Base-by-base conservation (phyloP, 495 filamentous ascomycete genomes). In the Talaromyces trachyspermus region DNA sequence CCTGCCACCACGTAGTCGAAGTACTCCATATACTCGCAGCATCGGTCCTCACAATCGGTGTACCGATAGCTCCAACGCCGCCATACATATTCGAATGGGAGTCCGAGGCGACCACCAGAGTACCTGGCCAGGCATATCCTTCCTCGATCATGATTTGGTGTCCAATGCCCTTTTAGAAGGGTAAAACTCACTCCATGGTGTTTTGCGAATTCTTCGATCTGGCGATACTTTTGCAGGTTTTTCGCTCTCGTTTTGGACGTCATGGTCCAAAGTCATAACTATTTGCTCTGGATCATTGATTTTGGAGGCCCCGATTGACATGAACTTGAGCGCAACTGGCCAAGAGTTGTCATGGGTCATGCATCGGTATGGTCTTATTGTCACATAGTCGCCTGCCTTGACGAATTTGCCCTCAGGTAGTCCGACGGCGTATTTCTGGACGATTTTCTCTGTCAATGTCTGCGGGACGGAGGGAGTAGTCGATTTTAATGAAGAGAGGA, bases 271-370 rank as follows among this genome's bases (percentile, higher is more conserved):
- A 0, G 90, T 86, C 78, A 95, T 85, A 44, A 95, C 85, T 6
- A 94, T 72, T 68, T 95, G 89, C 4, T 68, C 50, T n/a, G 74
- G 74, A 62, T 88, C 65, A 55, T 88, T 71, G 47, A 95, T 72
- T 54, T 80, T 75, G 17, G 83, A 71, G 1, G 88, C 89, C n/a
- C 89, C 89, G 39, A 95, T 91, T 0, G 79, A 81, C 79, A 88
- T 84, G 70, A 89, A 94, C 65, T 98, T 95, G 37, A 76, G 57
- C 0, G 85, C 83, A 0, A 94, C 83, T 1, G 90, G 87, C 84
- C 83, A 94, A 0, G 81, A 81, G 66, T 98, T 96, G 63, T 98
- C 92, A 65, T 98, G 91, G 0, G 88, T 86, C 82, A 95, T 92
- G 69, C 84, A 85, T 19, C 74, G 71, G 49, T 86, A 74, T 4